Base-by-base conservation (phyloP, 176 grass and related monocot species). In the Metroxylon sagu region DNA sequence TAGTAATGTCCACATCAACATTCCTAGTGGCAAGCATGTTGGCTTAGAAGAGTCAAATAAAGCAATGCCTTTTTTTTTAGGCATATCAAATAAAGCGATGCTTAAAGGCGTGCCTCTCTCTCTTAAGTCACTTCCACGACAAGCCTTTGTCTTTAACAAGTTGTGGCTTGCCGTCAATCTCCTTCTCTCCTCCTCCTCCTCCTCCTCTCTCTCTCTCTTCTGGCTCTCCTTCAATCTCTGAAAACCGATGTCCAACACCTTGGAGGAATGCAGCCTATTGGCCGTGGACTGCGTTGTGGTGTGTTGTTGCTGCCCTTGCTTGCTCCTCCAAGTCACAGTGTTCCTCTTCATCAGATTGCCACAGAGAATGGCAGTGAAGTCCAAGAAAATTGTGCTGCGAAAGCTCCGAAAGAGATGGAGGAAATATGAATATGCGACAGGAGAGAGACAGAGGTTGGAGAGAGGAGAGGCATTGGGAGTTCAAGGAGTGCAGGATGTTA, bases 21-120 rank as follows among this genome's bases (percentile, higher is more conserved):
- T 39, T 39, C 35, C 8, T 0, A 8, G 2, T 39, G 35, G 2
- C 35, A 12, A 39, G 12, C 8, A 69, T 66, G 72, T 73, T 91
- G 71, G 79, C 83, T 83, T 80, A 60, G 54, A 12, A 75, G 76
- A 75, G 77, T 80, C 65, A 87, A 83, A 60, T 57, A 92, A 65
- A 80, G 68, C 72, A 75, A 67, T 6, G 68, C 49, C 60, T 49
- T 39, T 39, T 10, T 39, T 39, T 1, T 10, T 2, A 39, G 35
- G 35, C 79, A 73, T 75, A 78, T 80, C 65, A 87, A 83, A 60
- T 53, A 92, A 65, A 80, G 68, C 72, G 71, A 67, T 10, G 76
- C 53, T 65, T 49, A 77, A 80, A 74, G 73, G 17, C 61, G 57
- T 67, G 53, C 61, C 29, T 31, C 49, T 76, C 52, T 67, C 53